phyloP scores from a whole-genome alignment of 176 grass and related monocot species.

The Aechmea fasciata region DNA sequence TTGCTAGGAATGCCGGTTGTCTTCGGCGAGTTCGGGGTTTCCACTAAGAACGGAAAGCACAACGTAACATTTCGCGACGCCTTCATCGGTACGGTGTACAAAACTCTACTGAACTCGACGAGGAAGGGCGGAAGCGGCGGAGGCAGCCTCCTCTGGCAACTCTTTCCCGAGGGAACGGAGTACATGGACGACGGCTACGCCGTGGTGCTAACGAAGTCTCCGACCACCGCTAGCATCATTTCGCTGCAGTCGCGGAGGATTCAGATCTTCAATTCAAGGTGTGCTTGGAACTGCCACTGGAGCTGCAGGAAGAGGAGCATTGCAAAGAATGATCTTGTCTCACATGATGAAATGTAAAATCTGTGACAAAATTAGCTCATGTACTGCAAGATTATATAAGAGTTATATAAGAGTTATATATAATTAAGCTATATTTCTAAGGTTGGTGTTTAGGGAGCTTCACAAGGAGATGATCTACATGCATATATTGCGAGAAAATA shows the following conservation, averaged over 20 bases:
- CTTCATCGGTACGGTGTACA: conserved; percentile 48
- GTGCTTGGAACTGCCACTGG: conserved; percentile 51
- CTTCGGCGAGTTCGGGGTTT: conserved; percentile 57
- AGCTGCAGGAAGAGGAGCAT: conserved; percentile 31
- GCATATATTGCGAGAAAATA: too few relatives aligned
- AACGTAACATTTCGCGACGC: conserved; percentile 39
- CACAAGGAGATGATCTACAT: too few relatives aligned
- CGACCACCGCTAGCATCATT: conserved; percentile 36
- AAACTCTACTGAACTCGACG: conserved; percentile 28
- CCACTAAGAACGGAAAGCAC: conserved; percentile 25
- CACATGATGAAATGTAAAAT: not conserved
- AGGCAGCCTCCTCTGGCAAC: conserved; percentile 56
- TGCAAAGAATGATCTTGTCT: not conserved
- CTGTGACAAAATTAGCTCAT: not conserved
- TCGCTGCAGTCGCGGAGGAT: conserved; percentile 42
- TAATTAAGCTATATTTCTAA: too few relatives aligned
- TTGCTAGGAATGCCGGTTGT: conserved; percentile 46
- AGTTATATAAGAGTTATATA: too few relatives aligned
- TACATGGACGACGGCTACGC: conserved; percentile 78
- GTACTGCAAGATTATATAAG: not conserved
- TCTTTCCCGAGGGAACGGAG: conserved; percentile 47
- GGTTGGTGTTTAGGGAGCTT: too few relatives aligned
- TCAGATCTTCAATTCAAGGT: conserved; percentile 43
- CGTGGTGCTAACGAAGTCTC: conserved; percentile 28
- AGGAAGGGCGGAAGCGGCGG: conserved; percentile 39